Conservation (phyloP, 164 flowering plant genomes). For the Hamamelis virginiana region DNA sequence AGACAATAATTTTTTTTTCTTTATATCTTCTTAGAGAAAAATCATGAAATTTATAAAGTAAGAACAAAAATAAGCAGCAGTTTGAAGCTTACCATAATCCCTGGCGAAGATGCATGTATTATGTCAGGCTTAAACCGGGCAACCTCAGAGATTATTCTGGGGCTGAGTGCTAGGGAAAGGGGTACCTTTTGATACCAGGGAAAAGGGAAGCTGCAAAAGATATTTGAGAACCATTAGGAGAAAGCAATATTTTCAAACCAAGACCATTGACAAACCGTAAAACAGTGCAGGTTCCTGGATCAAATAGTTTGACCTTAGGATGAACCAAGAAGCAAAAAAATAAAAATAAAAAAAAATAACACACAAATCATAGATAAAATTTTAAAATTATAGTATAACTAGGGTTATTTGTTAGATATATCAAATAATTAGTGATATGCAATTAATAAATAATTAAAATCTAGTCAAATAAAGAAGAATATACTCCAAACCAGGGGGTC, state of each 20-base stretch:
- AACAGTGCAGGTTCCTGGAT: not conserved
- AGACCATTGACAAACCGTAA: not conserved
- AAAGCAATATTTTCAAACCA: not conserved
- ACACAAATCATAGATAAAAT: no score
- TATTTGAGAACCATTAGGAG: constrained; percentile 5
- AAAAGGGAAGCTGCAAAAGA: constrained; percentile 75
- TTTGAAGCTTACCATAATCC: constrained; percentile 67
- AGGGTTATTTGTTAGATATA: no score
- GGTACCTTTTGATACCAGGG: constrained; percentile 97
- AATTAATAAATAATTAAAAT: no score
- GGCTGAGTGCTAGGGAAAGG: constrained; percentile 94
- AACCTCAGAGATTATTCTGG: constrained; percentile 92
- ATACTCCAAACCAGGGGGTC: not conserved
- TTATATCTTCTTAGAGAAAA: not conserved
- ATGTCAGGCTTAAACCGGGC: constrained; percentile 96
- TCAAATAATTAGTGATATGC: no score
- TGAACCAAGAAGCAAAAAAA: no score
- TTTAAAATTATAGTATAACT: no score
- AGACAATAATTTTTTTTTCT: not conserved
- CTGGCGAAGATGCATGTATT: constrained; percentile 97
- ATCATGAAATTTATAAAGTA: not conserved
- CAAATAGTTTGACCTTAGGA: not conserved
- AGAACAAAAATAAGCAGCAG: not conserved
- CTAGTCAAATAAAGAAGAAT: no score
- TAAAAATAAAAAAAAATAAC: no score